Evolutionary conservation across 345 rosid species (phyloP).

Genomic region (Moricandia arvensis): DNA sequence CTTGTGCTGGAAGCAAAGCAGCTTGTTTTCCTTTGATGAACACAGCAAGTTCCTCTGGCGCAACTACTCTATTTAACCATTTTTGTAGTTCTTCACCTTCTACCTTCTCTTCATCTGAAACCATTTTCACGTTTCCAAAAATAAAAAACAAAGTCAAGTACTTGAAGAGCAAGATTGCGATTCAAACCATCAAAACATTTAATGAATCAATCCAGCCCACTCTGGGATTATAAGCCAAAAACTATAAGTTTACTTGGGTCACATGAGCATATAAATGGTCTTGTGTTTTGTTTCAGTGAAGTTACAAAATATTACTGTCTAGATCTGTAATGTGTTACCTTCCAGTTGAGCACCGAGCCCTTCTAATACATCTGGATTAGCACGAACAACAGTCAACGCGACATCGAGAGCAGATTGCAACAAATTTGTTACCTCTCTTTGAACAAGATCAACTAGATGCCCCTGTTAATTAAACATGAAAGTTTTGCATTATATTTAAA

Average conservation of each 20-base stretch:
- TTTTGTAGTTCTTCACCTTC: conserved; percentile 87
- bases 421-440: conserved; percentile 73
- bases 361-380: conserved; percentile 82
- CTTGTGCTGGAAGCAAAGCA: conserved; percentile 52
- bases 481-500: conserved; percentile 6
- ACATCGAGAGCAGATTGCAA: conserved; percentile 75
- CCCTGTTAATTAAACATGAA: conserved; percentile 49
- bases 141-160: conserved; percentile 7
- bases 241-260: neutral
- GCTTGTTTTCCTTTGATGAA: conserved; percentile 64
- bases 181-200: neutral
- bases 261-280: neutral
- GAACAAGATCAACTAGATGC: conserved; percentile 83
- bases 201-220: neutral
- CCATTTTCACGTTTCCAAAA: conserved; percentile 12
- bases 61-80: conserved; percentile 82
- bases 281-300: neutral
- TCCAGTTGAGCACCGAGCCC: conserved; percentile 93
- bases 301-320: neutral
- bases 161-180: neutral
- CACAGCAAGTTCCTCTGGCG: conserved; percentile 60
- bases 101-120: conserved; percentile 79
- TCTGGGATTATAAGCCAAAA: neutral
- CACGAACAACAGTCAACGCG: conserved; percentile 75
- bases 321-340: conserved; percentile 50